These are phyloP conservation scores for Cyberlindnera petersonii DNA, from an alignment of 805 yeast genomes.

Conservation along the genomic window DNA sequence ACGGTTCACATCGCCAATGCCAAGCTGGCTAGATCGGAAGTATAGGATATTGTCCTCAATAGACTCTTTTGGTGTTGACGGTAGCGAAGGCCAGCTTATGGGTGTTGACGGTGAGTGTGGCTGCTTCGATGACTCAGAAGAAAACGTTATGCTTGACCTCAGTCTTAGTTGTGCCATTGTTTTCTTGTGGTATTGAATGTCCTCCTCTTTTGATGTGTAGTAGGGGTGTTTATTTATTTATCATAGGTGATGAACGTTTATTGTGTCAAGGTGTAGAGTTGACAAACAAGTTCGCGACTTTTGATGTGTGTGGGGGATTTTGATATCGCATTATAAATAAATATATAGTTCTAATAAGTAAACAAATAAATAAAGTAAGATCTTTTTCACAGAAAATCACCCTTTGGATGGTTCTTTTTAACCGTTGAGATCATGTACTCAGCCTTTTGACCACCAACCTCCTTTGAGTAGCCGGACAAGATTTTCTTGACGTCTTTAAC, in stretches of 20 bases:
- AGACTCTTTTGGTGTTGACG: background rate
- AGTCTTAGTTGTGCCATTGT: constrained; percentile 3
- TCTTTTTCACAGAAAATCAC: background rate
- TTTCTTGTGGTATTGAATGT: too few species aligned
- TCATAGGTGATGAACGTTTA: too few species aligned
- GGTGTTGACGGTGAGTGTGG: constrained; percentile 4
- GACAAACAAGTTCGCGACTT: too few species aligned
- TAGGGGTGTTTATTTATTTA: too few species aligned
- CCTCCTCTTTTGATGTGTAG: too few species aligned
- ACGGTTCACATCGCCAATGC: constrained; percentile 22
- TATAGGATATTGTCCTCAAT: constrained; percentile 13
- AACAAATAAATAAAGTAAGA: too few species aligned
- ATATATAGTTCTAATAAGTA: too few species aligned
- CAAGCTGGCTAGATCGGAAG: constrained; percentile 12
- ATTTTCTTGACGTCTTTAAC: constrained; percentile 49
- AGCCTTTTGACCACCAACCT: constrained; percentile 31
- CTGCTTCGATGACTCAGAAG: background rate
- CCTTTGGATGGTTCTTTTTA: constrained; percentile 12
- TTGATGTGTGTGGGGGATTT: too few species aligned
- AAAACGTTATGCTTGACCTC: background rate
- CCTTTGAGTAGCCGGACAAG: constrained; percentile 41
- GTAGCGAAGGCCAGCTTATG: constrained; percentile 1
- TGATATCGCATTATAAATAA: too few species aligned
- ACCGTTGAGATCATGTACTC: constrained; percentile 12
- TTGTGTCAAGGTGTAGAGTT: too few species aligned